Conservation (phyloP, 1,284 basidiomycete genomes). For the Pholiota adiposa region DNA sequence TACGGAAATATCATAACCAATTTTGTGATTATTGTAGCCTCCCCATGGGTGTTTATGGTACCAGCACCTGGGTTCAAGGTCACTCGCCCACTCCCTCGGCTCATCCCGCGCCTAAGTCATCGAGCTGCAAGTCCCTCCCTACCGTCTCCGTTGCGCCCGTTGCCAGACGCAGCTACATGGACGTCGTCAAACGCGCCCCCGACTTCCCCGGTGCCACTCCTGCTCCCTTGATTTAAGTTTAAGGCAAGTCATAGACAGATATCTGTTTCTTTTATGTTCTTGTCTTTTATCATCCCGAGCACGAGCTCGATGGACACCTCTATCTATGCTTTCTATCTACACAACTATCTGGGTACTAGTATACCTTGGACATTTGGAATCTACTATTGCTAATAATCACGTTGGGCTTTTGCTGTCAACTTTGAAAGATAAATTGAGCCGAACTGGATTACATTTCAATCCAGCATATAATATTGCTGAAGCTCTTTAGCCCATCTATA, state of each 20-base stretch:
- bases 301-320: background rate
- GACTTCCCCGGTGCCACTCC: slow-evolving; percentile 25
- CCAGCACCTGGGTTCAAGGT: slow-evolving; percentile 63
- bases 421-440: too few relatives aligned
- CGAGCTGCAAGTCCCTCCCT: slow-evolving; percentile 47
- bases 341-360: background rate
- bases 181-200: slow-evolving; percentile 23
- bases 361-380: background rate
- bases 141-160: slow-evolving; percentile 44
- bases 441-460: too few relatives aligned
- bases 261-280: background rate
- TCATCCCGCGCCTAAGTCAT: slow-evolving; percentile 51
- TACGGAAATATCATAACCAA: too few relatives aligned
- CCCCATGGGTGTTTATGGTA: slow-evolving; percentile 67
- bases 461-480: too few relatives aligned
- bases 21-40: too few relatives aligned
- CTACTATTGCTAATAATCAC: background rate
- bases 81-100: slow-evolving; percentile 52
- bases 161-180: slow-evolving; percentile 25
- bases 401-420: background rate
- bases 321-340: background rate
- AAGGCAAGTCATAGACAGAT: background rate
- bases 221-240: slow-evolving; percentile 14
- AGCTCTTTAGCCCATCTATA: background rate
- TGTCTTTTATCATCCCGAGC: background rate